phyloP scores from a whole-genome alignment of 179 eudicot species.

The Beta lomatogona region DNA sequence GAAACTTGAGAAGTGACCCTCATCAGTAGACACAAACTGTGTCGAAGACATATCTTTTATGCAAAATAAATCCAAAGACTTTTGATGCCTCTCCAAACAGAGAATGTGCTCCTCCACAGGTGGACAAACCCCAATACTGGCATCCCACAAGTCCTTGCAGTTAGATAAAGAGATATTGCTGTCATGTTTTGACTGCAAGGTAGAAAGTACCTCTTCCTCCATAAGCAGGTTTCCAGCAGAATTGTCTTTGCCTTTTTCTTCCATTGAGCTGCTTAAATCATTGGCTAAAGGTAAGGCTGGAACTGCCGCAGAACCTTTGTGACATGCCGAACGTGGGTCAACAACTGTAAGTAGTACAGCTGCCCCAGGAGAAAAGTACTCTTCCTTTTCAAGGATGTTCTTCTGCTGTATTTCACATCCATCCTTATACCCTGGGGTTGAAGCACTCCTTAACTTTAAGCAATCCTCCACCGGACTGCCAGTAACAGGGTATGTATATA shows the following conservation, averaged over 20 bases:
- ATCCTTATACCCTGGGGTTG: slow-evolving; percentile 33
- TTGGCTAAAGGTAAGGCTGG: slow-evolving; percentile 23
- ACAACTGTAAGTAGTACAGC: slow-evolving; percentile 46
- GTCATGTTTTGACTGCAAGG: slow-evolving; percentile 35
- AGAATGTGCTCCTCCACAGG: slow-evolving; percentile 73
- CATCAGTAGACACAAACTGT: slow-evolving; percentile 22
- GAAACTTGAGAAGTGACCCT: slow-evolving; percentile 37
- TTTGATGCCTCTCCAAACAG: slow-evolving; percentile 58
- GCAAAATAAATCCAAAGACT: slow-evolving; percentile 53
- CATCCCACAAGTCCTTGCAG: slow-evolving; percentile 71
- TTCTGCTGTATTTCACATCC: slow-evolving; percentile 29
- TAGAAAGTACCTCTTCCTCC: slow-evolving; percentile 28
- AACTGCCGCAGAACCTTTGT: slow-evolving; percentile 30
- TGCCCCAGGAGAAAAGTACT: slow-evolving; percentile 40
- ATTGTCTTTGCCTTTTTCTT: slow-evolving; percentile 28
- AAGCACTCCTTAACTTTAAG: slow-evolving; percentile 33
- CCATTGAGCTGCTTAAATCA: slow-evolving; percentile 21
- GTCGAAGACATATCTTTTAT: slow-evolving; percentile 39
- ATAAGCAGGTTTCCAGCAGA: slow-evolving; percentile 14
- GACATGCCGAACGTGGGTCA: slow-evolving; percentile 61
- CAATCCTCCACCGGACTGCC: slow-evolving; percentile 41
- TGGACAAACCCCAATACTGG: slow-evolving; percentile 50
- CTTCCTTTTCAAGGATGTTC: slow-evolving; percentile 42
- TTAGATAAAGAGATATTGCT: slow-evolving; percentile 28
- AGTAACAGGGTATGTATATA: slow-evolving; percentile 12